Evolutionary conservation across 305 asterid genomes (phyloP).

Genomic region (Nicotiana rustica): DNA sequence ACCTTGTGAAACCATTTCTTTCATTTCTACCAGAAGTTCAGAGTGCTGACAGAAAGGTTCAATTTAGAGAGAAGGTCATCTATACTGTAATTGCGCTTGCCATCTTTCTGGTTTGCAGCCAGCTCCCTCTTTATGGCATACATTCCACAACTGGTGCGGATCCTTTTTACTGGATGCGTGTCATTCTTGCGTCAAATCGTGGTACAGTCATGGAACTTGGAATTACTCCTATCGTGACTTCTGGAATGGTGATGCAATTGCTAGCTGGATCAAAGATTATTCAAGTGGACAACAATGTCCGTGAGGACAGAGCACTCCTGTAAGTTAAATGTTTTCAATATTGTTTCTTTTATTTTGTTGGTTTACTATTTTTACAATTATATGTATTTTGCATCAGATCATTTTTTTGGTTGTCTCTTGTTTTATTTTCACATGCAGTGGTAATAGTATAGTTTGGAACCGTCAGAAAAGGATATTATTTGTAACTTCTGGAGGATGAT

Average conservation of each 20-base stretch:
- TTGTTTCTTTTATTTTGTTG: constrained; percentile 8
- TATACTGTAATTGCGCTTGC: constrained; percentile 61
- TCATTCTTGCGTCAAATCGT: constrained; percentile 66
- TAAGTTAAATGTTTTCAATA: constrained; percentile 38
- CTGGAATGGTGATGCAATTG: constrained; percentile 68
- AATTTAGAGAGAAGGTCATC: constrained; percentile 61
- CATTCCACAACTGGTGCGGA: constrained; percentile 70
- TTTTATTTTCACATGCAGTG: not conserved
- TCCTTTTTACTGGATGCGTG: constrained; percentile 75
- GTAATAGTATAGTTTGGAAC: not conserved
- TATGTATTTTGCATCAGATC: not conserved
- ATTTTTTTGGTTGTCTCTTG: not conserved
- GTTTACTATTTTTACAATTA: not conserved
- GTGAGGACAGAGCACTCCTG: constrained; percentile 69
- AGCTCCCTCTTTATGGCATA: constrained; percentile 68
- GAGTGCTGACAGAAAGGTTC: constrained; percentile 65
- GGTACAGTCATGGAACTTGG: constrained; percentile 75
- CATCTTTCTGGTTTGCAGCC: constrained; percentile 66
- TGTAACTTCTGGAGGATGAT: constrained; percentile 13
- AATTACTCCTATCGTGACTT: constrained; percentile 67
- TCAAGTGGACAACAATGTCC: constrained; percentile 67
- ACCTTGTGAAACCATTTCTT: constrained; percentile 67
- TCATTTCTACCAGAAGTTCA: constrained; percentile 64
- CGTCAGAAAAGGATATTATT: not conserved
- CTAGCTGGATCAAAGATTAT: constrained; percentile 66